phyloP scores from a whole-genome alignment of 306 rosid species.

The Alnus rubra region DNA sequence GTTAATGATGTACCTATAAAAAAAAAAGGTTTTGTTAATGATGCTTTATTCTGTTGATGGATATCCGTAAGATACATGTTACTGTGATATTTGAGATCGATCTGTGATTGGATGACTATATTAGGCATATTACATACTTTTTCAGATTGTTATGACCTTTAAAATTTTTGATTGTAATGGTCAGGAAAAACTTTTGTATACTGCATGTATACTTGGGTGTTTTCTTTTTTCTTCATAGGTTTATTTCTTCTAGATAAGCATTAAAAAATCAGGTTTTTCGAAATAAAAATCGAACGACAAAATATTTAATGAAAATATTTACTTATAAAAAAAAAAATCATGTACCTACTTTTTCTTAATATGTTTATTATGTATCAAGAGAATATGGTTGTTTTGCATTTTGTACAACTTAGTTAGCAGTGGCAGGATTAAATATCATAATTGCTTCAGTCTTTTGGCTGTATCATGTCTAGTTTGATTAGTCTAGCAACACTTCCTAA shows the following conservation, averaged over 20 bases:
- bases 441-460: not conserved
- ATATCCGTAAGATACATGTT: not conserved
- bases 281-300: no score
- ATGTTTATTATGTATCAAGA: not conserved
- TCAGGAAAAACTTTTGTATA: not conserved
- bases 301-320: no score
- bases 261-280: no score
- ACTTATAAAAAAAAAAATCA: no score
- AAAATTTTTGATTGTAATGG: no score
- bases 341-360: not conserved
- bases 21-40: not conserved
- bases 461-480: not conserved
- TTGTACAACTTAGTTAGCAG: no score
- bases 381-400: no score
- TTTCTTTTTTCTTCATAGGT: not conserved
- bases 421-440: not conserved
- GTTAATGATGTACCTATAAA: no score
- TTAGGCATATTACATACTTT: not conserved
- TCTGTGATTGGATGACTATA: not conserved
- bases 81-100: not conserved
- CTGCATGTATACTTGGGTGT: not conserved
- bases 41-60: constrained; percentile 1
- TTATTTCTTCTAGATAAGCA: not conserved
- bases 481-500: not conserved
- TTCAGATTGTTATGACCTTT: no score